Percentiles rank a stretch among this genome's conserved stretches.
Evolutionary conservation across 768 basidiomycete genomes (phyloP).

Genomic region (Tulasnella calospora): DNA sequence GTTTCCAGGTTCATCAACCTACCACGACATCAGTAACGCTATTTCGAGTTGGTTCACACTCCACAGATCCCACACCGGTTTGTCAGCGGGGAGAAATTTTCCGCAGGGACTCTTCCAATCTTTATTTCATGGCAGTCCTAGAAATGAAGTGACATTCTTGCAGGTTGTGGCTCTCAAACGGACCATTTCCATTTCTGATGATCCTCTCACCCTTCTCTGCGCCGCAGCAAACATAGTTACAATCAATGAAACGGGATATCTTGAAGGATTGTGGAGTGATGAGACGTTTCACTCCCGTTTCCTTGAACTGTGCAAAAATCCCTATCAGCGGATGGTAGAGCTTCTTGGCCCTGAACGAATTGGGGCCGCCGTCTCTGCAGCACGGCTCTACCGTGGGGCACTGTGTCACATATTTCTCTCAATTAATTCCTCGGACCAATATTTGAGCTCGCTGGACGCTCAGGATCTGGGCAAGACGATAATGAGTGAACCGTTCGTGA

Average conservation of each 20-base stretch:
- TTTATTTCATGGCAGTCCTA: too few relatives aligned
- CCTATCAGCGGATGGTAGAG: not conserved
- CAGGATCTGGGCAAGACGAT: not conserved
- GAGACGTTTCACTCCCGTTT: not conserved
- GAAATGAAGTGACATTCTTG: not conserved
- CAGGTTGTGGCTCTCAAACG: not conserved
- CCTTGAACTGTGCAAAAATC: not conserved
- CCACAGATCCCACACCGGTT: too few relatives aligned
- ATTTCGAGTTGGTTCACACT: not conserved
- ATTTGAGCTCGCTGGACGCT: too few relatives aligned
- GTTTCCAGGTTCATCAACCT: not conserved
- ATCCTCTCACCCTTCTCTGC: not conserved
- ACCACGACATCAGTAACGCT: not conserved
- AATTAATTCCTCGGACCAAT: too few relatives aligned
- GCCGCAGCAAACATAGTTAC: not conserved
- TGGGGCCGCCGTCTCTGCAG: not conserved
- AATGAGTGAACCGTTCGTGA: not conserved
- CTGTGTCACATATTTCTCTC: not conserved
- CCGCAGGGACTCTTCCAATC: too few relatives aligned
- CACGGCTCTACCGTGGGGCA: not conserved
- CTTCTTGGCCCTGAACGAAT: not conserved
- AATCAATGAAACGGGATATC: not conserved
- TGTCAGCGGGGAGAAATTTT: too few relatives aligned
- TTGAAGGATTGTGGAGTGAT: not conserved
- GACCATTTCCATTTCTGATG: not conserved